phyloP scores from a whole-genome alignment of 2,329 filamentous ascomycete species.

The Biscogniauxia sp. region DNA sequence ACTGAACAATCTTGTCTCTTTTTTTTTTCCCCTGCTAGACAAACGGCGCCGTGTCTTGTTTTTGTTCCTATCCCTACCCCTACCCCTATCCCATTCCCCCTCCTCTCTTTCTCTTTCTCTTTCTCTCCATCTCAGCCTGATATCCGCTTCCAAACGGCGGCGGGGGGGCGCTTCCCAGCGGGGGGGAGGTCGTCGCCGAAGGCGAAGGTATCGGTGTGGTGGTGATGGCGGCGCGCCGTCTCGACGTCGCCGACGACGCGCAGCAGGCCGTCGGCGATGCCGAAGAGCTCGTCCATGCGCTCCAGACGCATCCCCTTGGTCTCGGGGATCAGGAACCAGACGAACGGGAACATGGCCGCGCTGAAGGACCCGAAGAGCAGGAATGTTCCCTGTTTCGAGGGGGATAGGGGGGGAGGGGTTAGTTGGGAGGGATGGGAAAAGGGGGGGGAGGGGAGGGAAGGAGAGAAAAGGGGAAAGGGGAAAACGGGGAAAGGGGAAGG shows the following conservation, averaged over 20 bases:
- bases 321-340: conserved; percentile 67
- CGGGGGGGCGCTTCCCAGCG: not conserved
- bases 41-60: not conserved
- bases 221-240: no score
- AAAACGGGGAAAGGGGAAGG: not conserved
- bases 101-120: no score
- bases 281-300: conserved; percentile 66
- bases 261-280: conserved; percentile 47
- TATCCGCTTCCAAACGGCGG: not conserved
- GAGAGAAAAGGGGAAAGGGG: not conserved
- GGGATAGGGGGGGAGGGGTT: no score
- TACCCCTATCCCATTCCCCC: not conserved
- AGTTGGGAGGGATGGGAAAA: no score
- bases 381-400: conserved; percentile 60
- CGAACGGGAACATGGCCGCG: conserved; percentile 62
- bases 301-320: conserved; percentile 63
- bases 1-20: no score
- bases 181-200: not conserved
- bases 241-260: not conserved
- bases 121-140: not conserved
- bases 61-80: not conserved
- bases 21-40: no score
- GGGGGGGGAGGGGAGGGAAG: no score
- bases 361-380: conserved; percentile 68
- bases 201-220: not conserved